These are phyloP conservation scores for Fusarium albidum DNA, from an alignment of 2,329 filamentous ascomycete species.

Conservation along the genomic window DNA sequence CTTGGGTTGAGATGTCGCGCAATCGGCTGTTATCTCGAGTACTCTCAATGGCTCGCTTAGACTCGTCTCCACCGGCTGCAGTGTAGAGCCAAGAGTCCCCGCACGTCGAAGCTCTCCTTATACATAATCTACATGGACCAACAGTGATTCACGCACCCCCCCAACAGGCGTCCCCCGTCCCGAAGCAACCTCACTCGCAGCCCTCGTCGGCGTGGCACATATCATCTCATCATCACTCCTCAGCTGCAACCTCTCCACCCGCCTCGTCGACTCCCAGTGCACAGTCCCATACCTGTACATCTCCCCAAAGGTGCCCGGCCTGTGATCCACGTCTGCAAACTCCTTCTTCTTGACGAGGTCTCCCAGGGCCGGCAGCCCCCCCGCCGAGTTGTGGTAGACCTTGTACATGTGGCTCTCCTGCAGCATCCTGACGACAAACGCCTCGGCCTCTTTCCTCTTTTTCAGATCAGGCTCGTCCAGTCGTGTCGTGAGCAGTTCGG, in stretches of 20 bases:
- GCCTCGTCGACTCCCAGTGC: conserved; percentile 42
- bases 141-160: no score
- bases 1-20: no score
- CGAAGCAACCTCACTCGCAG: not conserved
- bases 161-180: no score
- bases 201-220: conserved; percentile 17
- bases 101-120: no score
- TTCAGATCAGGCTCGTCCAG: conserved; percentile 43
- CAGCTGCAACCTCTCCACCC: conserved; percentile 38
- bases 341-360: conserved; percentile 42
- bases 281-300: conserved; percentile 47
- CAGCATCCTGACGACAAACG: conserved; percentile 45
- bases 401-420: conserved; percentile 48
- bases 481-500: conserved; percentile 42
- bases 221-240: conserved; percentile 31
- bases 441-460: conserved; percentile 40
- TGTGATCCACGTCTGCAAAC: conserved; percentile 40
- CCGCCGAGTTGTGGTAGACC: conserved; percentile 47
- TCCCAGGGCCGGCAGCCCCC: conserved; percentile 41
- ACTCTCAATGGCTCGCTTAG: no score
- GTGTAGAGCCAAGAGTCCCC: no score
- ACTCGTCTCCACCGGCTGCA: no score
- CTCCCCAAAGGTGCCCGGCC: conserved; percentile 46
- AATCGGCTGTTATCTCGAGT: no score
- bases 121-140: no score